Base-by-base conservation (phyloP, 2,329 filamentous ascomycete genomes). In the Cordyceps sp. region DNA sequence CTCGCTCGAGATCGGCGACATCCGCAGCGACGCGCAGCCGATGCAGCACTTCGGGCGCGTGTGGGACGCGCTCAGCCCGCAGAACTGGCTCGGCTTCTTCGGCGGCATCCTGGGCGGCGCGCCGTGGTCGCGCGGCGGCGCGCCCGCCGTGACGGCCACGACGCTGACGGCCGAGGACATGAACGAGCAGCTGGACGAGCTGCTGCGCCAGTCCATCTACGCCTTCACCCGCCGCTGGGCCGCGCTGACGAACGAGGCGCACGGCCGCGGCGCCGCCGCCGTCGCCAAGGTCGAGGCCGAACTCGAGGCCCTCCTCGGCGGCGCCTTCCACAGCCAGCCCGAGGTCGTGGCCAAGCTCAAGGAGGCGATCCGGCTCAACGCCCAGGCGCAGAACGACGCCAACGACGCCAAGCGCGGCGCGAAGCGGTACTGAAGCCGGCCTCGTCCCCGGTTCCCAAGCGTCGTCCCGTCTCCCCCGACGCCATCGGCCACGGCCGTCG, bases 1-100 rank as follows among this genome's bases (percentile, higher is more conserved):
- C 18, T 86, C 86, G 9, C 85, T 98, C 38, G 90, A 98, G 57
- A 94, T 98, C 42, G 86, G 71, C 32, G 71, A 76, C 41, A 65
- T 73, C 13, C 60, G 70, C 36, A 66, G 65, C 34, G 61, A 67
- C 28, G 37, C 48, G 10, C 36, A 42, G 18, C 50, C 53, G 5
- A 64, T 71, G 59, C 69, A 75, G 42, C 71, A 78, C 44, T 76
- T 78, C 44, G 57, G 63, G 13, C 69, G 69, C 38, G 75, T 78
- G 26, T 77, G 72, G 71, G 69, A 74, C 32, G 69, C 69, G 0
- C 59, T 77, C 10, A 73, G 60, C 43, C 66, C 59, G 3, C 61
- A 68, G 37, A 69, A 66, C 39, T 63, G 65, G 53, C 56, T 72
- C 29, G 69, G 69, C n/a, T 60, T 74, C 37, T 66, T 78, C 39